Conservation (phyloP, 495 filamentous ascomycete species). For the Pseudomonodictys pantanalensis region DNA sequence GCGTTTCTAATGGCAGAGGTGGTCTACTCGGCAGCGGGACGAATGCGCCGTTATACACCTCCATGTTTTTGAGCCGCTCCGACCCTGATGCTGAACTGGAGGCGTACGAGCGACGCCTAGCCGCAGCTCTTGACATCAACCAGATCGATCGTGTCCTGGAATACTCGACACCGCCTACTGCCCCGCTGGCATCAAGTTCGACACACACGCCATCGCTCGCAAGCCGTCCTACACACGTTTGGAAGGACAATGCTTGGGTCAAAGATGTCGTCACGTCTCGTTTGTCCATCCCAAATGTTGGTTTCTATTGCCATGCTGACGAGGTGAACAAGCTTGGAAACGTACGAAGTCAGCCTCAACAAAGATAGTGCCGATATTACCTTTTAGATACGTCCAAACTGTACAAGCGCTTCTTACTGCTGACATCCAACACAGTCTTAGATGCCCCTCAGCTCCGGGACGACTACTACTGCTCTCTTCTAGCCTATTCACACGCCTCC, state of each 20-base stretch:
- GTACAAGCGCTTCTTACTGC: conserved; percentile 3
- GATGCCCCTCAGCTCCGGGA: conserved; percentile 86
- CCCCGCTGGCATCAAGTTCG: not conserved
- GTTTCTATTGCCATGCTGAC: not conserved
- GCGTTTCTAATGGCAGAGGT: conserved; percentile 60
- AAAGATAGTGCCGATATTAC: conserved; percentile 58
- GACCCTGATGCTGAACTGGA: conserved; percentile 58
- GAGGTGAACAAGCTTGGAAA: not conserved
- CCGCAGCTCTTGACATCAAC: conserved; percentile 81
- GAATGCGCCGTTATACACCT: conserved; percentile 70
- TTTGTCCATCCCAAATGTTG: conserved; percentile 15
- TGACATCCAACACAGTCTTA: conserved; percentile 55
- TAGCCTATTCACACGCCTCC: conserved; percentile 75
- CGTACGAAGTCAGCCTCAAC: conserved; percentile 8
- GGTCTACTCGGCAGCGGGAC: conserved; percentile 65
- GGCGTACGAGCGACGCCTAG: conserved; percentile 72
- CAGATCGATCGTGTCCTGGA: conserved; percentile 58
- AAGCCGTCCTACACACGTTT: conserved; percentile 26
- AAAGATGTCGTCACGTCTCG: conserved; percentile 49
- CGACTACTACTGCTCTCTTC: conserved; percentile 91
- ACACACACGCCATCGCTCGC: not conserved
- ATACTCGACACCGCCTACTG: conserved; percentile 10
- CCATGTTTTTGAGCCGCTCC: conserved; percentile 60
- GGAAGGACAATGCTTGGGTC: conserved; percentile 42
- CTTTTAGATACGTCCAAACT: conserved; percentile 65